Base-by-base conservation (phyloP, 768 basidiomycete species). In the Hericium coralloides region DNA sequence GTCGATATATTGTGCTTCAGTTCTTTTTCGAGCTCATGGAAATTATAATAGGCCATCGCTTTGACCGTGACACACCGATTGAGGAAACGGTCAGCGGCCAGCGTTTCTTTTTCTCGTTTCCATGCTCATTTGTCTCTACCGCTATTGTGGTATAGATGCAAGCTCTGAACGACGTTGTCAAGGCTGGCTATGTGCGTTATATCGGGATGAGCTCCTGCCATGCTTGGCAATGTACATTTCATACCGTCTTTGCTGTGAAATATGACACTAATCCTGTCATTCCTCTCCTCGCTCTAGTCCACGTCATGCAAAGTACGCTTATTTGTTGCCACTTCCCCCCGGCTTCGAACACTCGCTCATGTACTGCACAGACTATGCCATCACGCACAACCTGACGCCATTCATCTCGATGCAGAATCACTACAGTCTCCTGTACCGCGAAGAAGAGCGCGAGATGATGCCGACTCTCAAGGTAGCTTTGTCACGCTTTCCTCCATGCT, bases 371-470 rank as follows among this genome's bases (percentile, higher is more conserved):
- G 65, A 64, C 47, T 66, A 69, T n/a, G n/a, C n/a, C n/a, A n/a
- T n/a, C n/a, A n/a, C 49, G 41, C 58, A 68, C 49, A 64, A 62
- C 47, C 60, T 68, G 9, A 75, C 76, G 5, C 73, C 72, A 18
- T 78, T 78, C 65, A 72, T 76, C 63, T 69, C 70, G 12, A 78
- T 78, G 77, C 76, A 78, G 66, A 77, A 76, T 60, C 70, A 73
- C 50, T 72, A 78, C 60, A 70, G 60, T 18, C 68, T 74, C 5
- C 57, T 76, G 26, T 78, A 78, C 61, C 67, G 76, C 25, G 77
- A 78, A 59, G 76, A 78, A 60, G 69, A 71, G 54, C 63, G 76
- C 67, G 69, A 69, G 57, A 69, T 71, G 70, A 62, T 66, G 49
- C 66, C 70, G 36, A 67, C 63, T 41, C 60, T 63, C 64, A 68